phyloP scores from a whole-genome alignment of 2,329 filamentous ascomycete genomes.

The Xylariaceae sp. region DNA sequence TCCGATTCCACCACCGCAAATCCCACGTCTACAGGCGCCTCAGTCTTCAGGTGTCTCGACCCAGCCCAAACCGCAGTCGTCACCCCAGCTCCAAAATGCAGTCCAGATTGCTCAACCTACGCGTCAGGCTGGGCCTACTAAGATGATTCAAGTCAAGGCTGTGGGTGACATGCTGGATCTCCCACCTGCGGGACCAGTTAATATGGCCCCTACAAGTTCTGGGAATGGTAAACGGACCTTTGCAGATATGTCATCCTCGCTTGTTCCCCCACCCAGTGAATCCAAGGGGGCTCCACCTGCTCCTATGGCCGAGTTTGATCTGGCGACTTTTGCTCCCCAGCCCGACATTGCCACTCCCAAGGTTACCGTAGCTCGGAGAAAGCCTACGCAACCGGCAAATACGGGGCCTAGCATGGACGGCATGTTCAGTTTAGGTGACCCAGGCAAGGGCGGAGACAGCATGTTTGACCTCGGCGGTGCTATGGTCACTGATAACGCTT shows the following conservation, averaged over 20 bases:
- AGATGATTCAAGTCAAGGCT: slow-evolving; percentile 22
- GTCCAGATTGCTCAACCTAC: slow-evolving; percentile 12
- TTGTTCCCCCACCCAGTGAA: slow-evolving; percentile 39
- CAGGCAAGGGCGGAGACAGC: slow-evolving; percentile 32
- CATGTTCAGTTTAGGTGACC: slow-evolving; percentile 40
- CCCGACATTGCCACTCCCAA: slow-evolving; percentile 9
- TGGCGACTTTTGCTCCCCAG: slow-evolving; percentile 38
- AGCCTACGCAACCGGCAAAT: slow-evolving; percentile 6
- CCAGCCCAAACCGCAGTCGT: slow-evolving; percentile 19
- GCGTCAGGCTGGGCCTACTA: slow-evolving; percentile 18
- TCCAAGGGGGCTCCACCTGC: slow-evolving; percentile 27
- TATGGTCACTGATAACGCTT: slow-evolving; percentile 38
- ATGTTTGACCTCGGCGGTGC: slow-evolving; percentile 37
- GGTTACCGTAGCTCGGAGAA: slow-evolving; percentile 12
- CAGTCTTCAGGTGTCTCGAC: slow-evolving; percentile 20
- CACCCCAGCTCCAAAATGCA: slow-evolving; percentile 9
- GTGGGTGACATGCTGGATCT: slow-evolving; percentile 18
- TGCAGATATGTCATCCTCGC: slow-evolving; percentile 52
- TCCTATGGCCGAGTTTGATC: slow-evolving; percentile 41
- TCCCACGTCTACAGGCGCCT: slow-evolving; percentile 22
- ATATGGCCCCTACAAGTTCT: slow-evolving; percentile 12
- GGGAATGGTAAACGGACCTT: slow-evolving; percentile 43
- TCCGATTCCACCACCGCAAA: slow-evolving; percentile 27
- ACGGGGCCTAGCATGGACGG: slow-evolving; percentile 37
- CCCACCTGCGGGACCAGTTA: slow-evolving; percentile 12